A percentile compares a stretch with the other conserved stretches of the same genome.
These are phyloP conservation scores for Mollisia scopiformis DNA, from an alignment of 2,329 filamentous ascomycete genomes.

Conservation along the genomic window DNA sequence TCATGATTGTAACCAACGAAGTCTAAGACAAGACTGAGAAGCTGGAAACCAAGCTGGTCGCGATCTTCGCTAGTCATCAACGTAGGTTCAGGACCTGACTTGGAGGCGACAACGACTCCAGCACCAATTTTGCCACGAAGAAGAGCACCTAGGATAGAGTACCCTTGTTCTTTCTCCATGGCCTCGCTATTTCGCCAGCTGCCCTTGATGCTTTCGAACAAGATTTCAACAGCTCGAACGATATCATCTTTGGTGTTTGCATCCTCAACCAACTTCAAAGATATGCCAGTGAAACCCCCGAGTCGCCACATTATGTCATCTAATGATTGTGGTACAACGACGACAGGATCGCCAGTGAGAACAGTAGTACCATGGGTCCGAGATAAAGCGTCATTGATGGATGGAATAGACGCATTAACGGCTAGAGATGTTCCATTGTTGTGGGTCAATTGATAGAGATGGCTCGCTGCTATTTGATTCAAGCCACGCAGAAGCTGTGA, in stretches of 20 bases:
- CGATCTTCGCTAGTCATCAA: conserved; percentile 54
- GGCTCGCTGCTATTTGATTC: conserved; percentile 71
- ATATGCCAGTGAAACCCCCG: conserved; percentile 86
- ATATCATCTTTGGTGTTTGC: conserved; percentile 72
- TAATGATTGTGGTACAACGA: conserved; percentile 79
- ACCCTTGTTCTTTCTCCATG: conserved; percentile 95
- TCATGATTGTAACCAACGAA: conserved; percentile 88
- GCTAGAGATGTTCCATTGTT: conserved; percentile 78
- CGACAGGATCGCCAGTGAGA: conserved; percentile 80
- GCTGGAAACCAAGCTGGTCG: conserved; percentile 58
- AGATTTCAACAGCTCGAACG: conserved; percentile 76
- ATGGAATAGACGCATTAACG: conserved; percentile 86
- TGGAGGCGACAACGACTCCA: conserved; percentile 43
- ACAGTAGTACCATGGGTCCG: conserved; percentile 80
- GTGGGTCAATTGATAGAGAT: conserved; percentile 69
- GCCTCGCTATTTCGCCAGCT: conserved; percentile 98
- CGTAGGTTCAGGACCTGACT: conserved; percentile 32
- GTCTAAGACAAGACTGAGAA: conserved; percentile 76
- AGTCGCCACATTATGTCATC: conserved; percentile 93
- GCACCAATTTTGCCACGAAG: conserved; percentile 78
- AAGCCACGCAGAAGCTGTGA: conserved; percentile 75
- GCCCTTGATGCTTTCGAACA: conserved; percentile 83
- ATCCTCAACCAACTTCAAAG: conserved; percentile 81
- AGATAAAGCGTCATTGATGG: conserved; percentile 85
- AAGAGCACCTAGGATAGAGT: conserved; percentile 82